Base-by-base conservation (phyloP, 164 flowering plant species). In the Magnolia officinalis region DNA sequence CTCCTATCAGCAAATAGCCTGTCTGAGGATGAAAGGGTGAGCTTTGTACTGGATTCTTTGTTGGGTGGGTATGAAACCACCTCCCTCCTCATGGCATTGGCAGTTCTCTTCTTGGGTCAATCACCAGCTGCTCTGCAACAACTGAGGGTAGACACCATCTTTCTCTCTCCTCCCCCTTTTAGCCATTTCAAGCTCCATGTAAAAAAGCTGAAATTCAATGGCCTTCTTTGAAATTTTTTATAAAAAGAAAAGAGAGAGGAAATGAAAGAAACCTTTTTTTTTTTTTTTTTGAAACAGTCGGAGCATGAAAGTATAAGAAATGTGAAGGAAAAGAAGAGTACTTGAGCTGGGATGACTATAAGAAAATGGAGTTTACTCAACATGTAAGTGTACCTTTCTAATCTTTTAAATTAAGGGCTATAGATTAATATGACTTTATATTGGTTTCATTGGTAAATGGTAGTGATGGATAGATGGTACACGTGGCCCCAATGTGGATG, bases 61-160 rank as follows among this genome's bases (percentile, higher is more conserved):
- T 80, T 90, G 75, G 92, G 92, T 82, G 92, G 94, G 72, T 87
- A 90, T 78, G 92, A 88, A 78, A 90, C 94, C 61, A 89, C 94
- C 29, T 89, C 92, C 55, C 80, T 87, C 72, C 77, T 89, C 58
- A 80, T 90, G 88, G 80, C 89, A 77, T 81, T 85, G 82, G 86
- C 80, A 49, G 92, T 90, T 2, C 84, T 84, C 71, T 86, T 89
- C 76, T 81, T 90, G 23, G 80, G 81, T 78, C 88, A 85, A 63
- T 84, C 88, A 11, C 87, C 89, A 21, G 8, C 73, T 69, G 90
- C 88, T 67, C 80, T 90, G 2, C 59, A 81, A 65, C 90, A 85
- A 50, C 75, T 89, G 55, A 89, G 84, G 89, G 94, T 90, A 55
- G 13, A 55, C 18, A 55, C 61, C 61, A 55, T 55, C 18, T 55